phyloP scores from a whole-genome alignment of 1,139 yeast genomes.

The Taphrina flavorubra region DNA sequence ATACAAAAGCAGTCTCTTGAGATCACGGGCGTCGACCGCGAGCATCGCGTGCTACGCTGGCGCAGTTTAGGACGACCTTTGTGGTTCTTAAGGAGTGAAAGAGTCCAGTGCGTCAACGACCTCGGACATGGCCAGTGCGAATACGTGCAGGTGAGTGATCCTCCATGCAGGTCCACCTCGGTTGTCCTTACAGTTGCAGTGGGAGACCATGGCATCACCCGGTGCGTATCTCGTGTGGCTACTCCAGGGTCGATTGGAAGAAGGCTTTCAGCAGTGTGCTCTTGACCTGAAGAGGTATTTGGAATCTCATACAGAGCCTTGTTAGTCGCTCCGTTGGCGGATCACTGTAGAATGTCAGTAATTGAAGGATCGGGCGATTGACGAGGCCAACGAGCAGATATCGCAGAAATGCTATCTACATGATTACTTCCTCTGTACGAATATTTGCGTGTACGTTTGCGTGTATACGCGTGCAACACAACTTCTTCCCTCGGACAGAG shows the following conservation, averaged over 20 bases:
- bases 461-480: no score
- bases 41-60: conserved; percentile 1
- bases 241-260: conserved; percentile 2
- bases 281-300: conserved; percentile 16
- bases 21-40: not conserved
- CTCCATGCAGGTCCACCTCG: not conserved
- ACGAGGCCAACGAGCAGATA: no score
- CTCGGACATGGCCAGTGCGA: conserved; percentile 1
- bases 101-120: conserved; percentile 16
- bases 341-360: no score
- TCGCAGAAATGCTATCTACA: no score
- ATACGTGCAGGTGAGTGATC: conserved; percentile 9
- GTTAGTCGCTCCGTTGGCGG: no score
- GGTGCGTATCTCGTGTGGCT: conserved; percentile 18
- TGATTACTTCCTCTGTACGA: not conserved
- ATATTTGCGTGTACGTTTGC: no score
- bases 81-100: conserved; percentile 16
- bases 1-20: not conserved
- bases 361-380: no score
- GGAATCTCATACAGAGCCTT: not conserved
- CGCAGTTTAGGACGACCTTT: conserved; percentile 11
- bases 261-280: conserved; percentile 14
- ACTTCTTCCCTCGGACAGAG: not conserved
- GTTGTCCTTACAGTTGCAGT: not conserved
- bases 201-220: conserved; percentile 20